Evolutionary conservation across 1,284 basidiomycete genomes (phyloP), one percentile per base, ranked within the genome.

Genomic region (Xerocomus nothofagi): DNA sequence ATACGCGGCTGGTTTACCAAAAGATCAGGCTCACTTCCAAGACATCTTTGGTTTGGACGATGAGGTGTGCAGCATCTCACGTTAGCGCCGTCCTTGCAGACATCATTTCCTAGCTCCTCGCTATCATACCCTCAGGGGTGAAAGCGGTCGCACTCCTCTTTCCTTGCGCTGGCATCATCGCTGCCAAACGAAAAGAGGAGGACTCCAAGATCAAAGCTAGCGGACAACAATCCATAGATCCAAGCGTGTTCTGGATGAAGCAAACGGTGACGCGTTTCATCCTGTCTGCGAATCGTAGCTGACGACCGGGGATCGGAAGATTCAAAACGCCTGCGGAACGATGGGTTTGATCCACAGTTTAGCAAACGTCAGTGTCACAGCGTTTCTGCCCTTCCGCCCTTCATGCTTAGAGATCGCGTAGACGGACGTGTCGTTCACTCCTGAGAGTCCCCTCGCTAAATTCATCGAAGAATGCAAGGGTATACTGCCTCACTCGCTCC

Each of bases 251-350:
- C 49, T 91, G 81, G 75, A 84, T 90, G 66, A 87, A 87, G 61
- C 88, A 90, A 59, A 89, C 84, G 39, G 88, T 85, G n/a, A 53
- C n/a, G 72, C 59, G 17, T 40, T 37, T 43, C 34, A 3, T 10
- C 20, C 44, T 26, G 1, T 21, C 1, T 30, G 23, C 14, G 12
- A 10, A 12, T 8, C 23, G 27, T 37, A 14, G 26, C 55, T 67
- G 40, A 58, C 17, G 17, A 18, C 15, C 12, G 15, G 21, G 17
- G 21, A 20, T 41, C 18, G 39, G 27, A 51, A 92, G 90, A 93
- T 94, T 52, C 69, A 77, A 2, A 94, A 94, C 63, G 92, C 93
- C 0, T 95, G 93, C 60, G 93, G 93, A 2, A 93, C 92, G 0
- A 93, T 95, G 60, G 93, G 86, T 0, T 73, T 96, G 8, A 73